Percentiles rank a stretch among this genome's conserved stretches.
Conservation (phyloP, 306 rosid genomes). For the Luffa aegyptiaca region DNA sequence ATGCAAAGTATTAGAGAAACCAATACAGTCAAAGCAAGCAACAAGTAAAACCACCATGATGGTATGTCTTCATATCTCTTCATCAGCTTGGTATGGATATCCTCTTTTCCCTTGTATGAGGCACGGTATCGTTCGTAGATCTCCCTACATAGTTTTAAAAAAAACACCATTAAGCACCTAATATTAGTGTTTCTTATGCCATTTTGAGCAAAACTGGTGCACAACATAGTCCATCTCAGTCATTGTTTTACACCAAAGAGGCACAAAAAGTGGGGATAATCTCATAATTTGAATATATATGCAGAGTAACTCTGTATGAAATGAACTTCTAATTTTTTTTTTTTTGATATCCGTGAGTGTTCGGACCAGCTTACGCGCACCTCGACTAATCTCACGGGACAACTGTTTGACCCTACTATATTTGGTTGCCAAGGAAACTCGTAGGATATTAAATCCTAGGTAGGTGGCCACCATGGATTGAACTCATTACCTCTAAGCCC, state of each 20-base stretch:
- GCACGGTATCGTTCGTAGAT: neutral
- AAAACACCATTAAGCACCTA: neutral
- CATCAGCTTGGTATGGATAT: slow-evolving; percentile 4
- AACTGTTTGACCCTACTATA: too few relatives aligned
- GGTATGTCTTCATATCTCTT: slow-evolving; percentile 6
- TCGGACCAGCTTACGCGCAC: too few relatives aligned
- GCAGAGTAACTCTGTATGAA: neutral
- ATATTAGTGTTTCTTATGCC: neutral
- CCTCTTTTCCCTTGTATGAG: neutral
- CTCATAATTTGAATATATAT: neutral
- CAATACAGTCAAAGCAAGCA: neutral
- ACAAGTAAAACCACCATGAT: slow-evolving; percentile 2
- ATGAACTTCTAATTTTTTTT: too few relatives aligned
- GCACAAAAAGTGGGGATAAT: neutral
- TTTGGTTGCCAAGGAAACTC: too few relatives aligned
- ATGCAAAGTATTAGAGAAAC: slow-evolving; percentile 6
- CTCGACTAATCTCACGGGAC: too few relatives aligned
- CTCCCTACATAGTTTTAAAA: neutral
- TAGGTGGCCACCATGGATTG: too few relatives aligned
- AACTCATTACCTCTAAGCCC: too few relatives aligned
- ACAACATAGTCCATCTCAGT: neutral
- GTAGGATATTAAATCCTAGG: too few relatives aligned
- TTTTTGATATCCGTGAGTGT: too few relatives aligned
- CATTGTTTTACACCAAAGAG: neutral
- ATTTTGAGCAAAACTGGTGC: neutral